Percentiles rank a stretch among this genome's conserved stretches.
These are phyloP conservation scores for Neocatenulostroma microsporum DNA, from an alignment of 2,329 filamentous ascomycete genomes.

Conservation along the genomic window DNA sequence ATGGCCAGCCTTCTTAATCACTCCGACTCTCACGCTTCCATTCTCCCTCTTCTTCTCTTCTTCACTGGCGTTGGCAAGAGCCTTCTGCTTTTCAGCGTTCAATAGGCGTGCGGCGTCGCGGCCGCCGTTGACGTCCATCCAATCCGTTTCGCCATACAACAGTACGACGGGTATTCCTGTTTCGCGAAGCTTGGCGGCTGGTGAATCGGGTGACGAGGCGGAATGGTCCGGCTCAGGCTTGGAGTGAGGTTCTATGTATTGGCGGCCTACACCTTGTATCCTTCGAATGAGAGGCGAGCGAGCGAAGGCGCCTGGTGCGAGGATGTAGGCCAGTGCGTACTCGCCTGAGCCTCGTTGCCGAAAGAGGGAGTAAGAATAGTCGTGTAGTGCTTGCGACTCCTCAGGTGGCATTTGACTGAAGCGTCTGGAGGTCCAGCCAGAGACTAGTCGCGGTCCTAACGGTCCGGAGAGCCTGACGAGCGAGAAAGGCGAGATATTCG, in stretches of 20 bases:
- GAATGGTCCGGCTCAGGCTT: constrained; percentile 22
- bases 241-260: constrained; percentile 38
- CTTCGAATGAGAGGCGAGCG: constrained; percentile 78
- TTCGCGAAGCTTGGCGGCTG: constrained; percentile 34
- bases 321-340: constrained; percentile 84
- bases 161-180: constrained; percentile 76
- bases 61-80: constrained; percentile 57
- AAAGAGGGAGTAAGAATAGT: constrained; percentile 93
- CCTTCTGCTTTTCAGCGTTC: constrained; percentile 55
- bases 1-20: constrained; percentile 65
- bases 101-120: constrained; percentile 72
- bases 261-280: constrained; percentile 80
- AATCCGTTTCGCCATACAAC: constrained; percentile 97
- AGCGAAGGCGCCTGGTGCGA: constrained; percentile 88
- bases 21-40: constrained; percentile 71
- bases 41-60: constrained; percentile 61
- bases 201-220: too few species aligned
- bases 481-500: constrained; percentile 91
- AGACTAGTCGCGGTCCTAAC: constrained; percentile 82
- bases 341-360: constrained; percentile 86
- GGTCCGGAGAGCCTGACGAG: constrained; percentile 82
- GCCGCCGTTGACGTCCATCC: constrained; percentile 93
- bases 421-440: constrained; percentile 85
- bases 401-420: constrained; percentile 78
- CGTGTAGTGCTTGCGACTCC: constrained; percentile 78